phyloP scores from a whole-genome alignment of 345 rosid genomes.

The Carallia brachiata region DNA sequence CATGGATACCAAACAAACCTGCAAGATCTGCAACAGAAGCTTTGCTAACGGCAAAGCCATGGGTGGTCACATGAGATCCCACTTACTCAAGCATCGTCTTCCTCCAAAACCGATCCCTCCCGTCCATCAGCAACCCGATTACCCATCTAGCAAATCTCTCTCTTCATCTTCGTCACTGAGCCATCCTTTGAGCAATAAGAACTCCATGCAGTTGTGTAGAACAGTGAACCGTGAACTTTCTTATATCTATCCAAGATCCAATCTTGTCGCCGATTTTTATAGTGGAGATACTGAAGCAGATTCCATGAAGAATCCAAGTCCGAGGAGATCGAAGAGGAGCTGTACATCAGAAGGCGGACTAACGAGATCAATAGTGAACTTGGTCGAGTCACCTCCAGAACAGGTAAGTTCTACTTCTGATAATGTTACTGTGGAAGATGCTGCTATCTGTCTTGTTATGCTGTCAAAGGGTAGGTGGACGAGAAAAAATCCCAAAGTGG shows the following conservation, averaged over 20 bases:
- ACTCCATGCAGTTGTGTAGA: slow-evolving; percentile 15
- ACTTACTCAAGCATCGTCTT: slow-evolving; percentile 43
- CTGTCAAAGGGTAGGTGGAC: slow-evolving; percentile 8
- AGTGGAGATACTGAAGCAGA: slow-evolving; percentile 29
- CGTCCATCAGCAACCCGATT: not conserved
- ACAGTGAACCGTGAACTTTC: slow-evolving; percentile 18
- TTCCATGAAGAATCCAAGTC: slow-evolving; percentile 16
- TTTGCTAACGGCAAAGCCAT: slow-evolving; percentile 64
- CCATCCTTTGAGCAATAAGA: not conserved
- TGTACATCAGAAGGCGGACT: not conserved
- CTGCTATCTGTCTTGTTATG: slow-evolving; percentile 35
- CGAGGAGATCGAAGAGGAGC: slow-evolving; percentile 30
- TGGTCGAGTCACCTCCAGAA: slow-evolving; percentile 18
- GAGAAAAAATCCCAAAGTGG: too few relatives aligned
- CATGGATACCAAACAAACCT: slow-evolving; percentile 37
- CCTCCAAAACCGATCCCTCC: slow-evolving; percentile 25
- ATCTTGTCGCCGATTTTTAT: not conserved
- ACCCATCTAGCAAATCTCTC: not conserved
- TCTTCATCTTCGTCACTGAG: slow-evolving; percentile 19
- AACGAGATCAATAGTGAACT: not conserved
- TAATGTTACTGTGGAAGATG: slow-evolving; percentile 29
- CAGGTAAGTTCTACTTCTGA: slow-evolving; percentile 34
- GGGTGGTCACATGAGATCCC: slow-evolving; percentile 77
- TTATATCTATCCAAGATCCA: not conserved
- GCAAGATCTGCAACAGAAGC: slow-evolving; percentile 54